These are phyloP conservation scores for Colletotrichum lindemuthianum DNA, from an alignment of 2,329 filamentous ascomycete genomes.

Conservation along the genomic window DNA sequence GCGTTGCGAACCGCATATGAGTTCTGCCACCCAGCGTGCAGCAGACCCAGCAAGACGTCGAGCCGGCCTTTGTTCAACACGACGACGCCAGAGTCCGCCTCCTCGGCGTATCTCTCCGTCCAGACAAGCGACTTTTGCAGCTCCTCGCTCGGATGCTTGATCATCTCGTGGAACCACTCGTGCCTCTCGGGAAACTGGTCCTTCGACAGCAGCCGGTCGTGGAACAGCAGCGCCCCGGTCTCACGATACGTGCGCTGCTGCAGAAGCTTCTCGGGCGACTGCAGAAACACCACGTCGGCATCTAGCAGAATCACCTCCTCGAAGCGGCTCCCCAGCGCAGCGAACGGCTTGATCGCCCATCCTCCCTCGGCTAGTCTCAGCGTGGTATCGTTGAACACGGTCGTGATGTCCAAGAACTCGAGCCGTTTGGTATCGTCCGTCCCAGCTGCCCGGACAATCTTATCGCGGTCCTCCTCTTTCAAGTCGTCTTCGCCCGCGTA, in stretches of 20 bases:
- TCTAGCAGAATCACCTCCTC: constrained; percentile 52
- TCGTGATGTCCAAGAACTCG: constrained; percentile 46
- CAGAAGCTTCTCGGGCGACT: constrained; percentile 47
- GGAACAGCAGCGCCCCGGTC: constrained; percentile 50
- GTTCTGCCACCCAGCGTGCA: constrained; percentile 58
- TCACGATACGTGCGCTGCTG: constrained; percentile 44
- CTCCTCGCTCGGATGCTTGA: constrained; percentile 46
- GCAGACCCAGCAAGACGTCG: constrained; percentile 49
- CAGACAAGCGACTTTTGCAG: constrained; percentile 49
- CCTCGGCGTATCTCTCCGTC: constrained; percentile 52
- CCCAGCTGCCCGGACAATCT: constrained; percentile 38
- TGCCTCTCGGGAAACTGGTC: constrained; percentile 46
- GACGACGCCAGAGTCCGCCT: constrained; percentile 54
- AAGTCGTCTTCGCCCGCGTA: constrained; percentile 50
- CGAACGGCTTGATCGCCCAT: constrained; percentile 56
- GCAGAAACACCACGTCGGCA: constrained; percentile 51
- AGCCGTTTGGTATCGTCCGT: constrained; percentile 30
- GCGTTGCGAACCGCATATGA: constrained; percentile 49
- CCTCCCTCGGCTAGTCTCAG: constrained; percentile 44
- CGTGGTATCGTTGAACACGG: constrained; percentile 46
- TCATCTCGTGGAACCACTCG: constrained; percentile 50
- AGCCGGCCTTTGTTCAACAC: constrained; percentile 52
- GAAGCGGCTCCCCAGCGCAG: constrained; percentile 48
- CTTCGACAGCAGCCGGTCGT: constrained; percentile 53
- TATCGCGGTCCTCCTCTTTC: constrained; percentile 38